Evolutionary conservation across 1,139 yeast genomes (phyloP).

Genomic region (Saccharomyces hybrid): DNA sequence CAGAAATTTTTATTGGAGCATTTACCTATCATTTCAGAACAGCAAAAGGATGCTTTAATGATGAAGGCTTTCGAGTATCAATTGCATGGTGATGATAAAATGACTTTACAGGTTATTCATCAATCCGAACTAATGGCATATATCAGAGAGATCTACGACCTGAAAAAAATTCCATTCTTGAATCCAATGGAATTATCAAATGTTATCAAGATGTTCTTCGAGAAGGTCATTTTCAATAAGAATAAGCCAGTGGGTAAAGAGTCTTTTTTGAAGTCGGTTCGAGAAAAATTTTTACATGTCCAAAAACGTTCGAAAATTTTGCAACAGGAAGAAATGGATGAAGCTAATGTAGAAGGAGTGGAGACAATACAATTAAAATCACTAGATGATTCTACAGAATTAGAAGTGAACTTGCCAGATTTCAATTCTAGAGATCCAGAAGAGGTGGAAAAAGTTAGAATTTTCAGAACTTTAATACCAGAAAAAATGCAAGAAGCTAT

Average conservation of each 20-base stretch:
- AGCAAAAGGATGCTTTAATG: conserved; percentile 84
- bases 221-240: conserved; percentile 47
- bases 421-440: conserved; percentile 39
- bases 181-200: conserved; percentile 37
- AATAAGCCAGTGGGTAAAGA: conserved; percentile 47
- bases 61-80: conserved; percentile 90
- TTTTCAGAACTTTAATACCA: conserved; percentile 50
- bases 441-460: conserved; percentile 46
- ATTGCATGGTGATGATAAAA: conserved; percentile 47
- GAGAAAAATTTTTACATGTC: conserved; percentile 76
- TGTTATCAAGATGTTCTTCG: conserved; percentile 64
- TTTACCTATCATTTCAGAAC: conserved; percentile 65
- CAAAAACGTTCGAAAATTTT: conserved; percentile 65
- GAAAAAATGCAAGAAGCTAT: conserved; percentile 66
- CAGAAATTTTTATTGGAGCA: conserved; percentile 49
- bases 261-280: conserved; percentile 48
- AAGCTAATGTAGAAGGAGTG: conserved; percentile 40
- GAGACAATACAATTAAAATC: conserved; percentile 86
- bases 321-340: conserved; percentile 35
- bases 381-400: conserved; percentile 74
- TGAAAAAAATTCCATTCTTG: conserved; percentile 31
- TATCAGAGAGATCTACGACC: conserved; percentile 56
- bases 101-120: conserved; percentile 59
- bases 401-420: conserved; percentile 66
- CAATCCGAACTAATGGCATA: conserved; percentile 80